Percentiles rank a stretch among this genome's conserved stretches.
These are phyloP conservation scores for Aspergillus eucalypticola DNA, from an alignment of 2,329 filamentous ascomycete genomes.

Conservation along the genomic window DNA sequence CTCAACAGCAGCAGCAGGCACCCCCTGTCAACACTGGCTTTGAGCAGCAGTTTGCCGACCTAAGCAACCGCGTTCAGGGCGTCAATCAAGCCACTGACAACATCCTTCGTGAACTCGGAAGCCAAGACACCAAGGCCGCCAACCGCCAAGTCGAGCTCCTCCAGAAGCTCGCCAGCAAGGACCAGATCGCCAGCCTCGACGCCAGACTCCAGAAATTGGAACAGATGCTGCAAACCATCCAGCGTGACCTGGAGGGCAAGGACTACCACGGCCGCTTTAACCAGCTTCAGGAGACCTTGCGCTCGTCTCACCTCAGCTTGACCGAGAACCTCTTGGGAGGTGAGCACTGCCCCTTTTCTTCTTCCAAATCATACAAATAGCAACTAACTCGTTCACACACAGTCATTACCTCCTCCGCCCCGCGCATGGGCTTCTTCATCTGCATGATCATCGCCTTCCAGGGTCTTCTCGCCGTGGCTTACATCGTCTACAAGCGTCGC, in stretches of 20 bases:
- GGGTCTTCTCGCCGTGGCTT: conserved; percentile 66
- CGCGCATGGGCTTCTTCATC: conserved; percentile 64
- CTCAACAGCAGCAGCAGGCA: conserved; percentile 21
- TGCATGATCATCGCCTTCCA: conserved; percentile 75
- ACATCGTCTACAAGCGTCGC: conserved; percentile 77
- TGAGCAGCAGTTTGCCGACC: conserved; percentile 70
- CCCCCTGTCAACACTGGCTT: conserved; percentile 40
- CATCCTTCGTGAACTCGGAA: conserved; percentile 55
- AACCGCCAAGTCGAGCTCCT: conserved; percentile 54
- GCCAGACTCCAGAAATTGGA: conserved; percentile 57
- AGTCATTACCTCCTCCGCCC: conserved; percentile 56
- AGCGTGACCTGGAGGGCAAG: conserved; percentile 57
- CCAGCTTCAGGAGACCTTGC: conserved; percentile 56
- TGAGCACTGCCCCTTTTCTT: conserved; percentile 38
- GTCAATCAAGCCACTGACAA: conserved; percentile 62
- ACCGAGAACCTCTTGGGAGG: conserved; percentile 52
- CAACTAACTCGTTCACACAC: neutral
- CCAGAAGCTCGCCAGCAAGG: conserved; percentile 37
- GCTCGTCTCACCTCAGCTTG: conserved; percentile 55
- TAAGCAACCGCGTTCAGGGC: conserved; percentile 75
- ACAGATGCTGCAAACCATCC: conserved; percentile 50
- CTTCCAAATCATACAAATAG: neutral
- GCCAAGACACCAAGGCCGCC: conserved; percentile 55
- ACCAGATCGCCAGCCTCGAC: conserved; percentile 44
- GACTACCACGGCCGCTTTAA: conserved; percentile 59